Evolutionary conservation across 1,284 basidiomycete species (phyloP), one percentile per base, ranked within the genome.

Genomic region (Vanrija pseudolonga): DNA sequence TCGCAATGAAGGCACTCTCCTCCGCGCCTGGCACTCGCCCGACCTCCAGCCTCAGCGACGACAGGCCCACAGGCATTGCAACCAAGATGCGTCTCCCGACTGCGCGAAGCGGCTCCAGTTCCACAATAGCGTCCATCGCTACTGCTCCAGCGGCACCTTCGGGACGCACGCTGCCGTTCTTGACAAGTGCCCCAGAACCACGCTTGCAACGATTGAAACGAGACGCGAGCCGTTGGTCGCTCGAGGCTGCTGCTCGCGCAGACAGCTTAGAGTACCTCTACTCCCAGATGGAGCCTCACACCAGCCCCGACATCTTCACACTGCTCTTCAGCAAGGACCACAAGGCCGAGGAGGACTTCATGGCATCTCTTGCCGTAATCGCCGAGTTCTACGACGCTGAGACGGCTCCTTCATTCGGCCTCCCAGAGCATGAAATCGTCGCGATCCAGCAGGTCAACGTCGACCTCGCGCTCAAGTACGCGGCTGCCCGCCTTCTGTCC

Each of bases 251-350:
- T 3, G 81, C 84, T 40, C 89, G 88, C 17, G 77, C 87, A 11
- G 94, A 98, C 68, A 82, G 96, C 18, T 83, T 88, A 39, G 95
- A 98, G 45, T 78, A 87, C 14, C 80, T 99, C 38, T 88, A 92
- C 59, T 83, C 83, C 61, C 96, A 98, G 73, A 96, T 97, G 89
- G 92, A 96, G 64, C 81, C 85, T 1, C 83, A 89, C 66, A 81
- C 84, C 14, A 87, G 88, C 12, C 85, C 86, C 55, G 88, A 91
- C 6, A 77, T 98, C 4, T 73, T 88, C n/a, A 77, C 82, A 6
- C 83, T 85, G 37, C 80, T 98, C 43, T 99, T 98, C 79, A 96
- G 93, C 70, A 90, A 89, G 62, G 95, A 97, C 69, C 95, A 98
- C 74, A 90, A 89, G 62, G 90, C 93, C 2, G 88, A 98, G 63